A percentile compares a stretch with the other conserved stretches of the same genome.
Conservation (phyloP, 108 stramenopile species). For the Nannochloropsis salina region DNA sequence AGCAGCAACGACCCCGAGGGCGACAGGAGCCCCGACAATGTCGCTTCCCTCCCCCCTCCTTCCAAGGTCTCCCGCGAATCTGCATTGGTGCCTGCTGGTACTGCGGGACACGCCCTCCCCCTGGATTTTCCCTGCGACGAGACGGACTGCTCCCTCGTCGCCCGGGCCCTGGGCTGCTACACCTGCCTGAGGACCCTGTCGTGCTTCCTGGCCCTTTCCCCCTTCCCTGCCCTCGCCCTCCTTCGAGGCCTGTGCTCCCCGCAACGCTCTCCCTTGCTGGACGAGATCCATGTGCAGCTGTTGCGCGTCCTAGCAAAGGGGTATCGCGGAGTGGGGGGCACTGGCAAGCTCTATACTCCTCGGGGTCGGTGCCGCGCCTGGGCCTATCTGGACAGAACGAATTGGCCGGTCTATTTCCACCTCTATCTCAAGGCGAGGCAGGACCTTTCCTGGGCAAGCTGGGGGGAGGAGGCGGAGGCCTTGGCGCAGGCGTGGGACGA, state of each 20-base stretch:
- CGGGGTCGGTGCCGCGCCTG: background rate
- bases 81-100: background rate
- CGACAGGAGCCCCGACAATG: too few relatives aligned
- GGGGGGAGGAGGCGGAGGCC: background rate
- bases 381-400: background rate
- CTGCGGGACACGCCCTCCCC: constrained; percentile 15
- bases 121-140: background rate
- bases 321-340: background rate
- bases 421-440: background rate
- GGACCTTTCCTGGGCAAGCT: background rate
- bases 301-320: background rate
- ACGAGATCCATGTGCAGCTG: constrained; percentile 6
- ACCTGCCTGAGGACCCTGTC: background rate
- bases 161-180: background rate
- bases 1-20: too few relatives aligned
- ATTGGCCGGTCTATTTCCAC: background rate
- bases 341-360: background rate
- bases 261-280: background rate
- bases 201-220: background rate
- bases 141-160: background rate
- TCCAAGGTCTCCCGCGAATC: background rate
- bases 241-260: background rate
- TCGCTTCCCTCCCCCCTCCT: too few relatives aligned
- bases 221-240: background rate
- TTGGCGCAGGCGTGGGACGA: background rate